Evolutionary conservation across 441 rosid genomes (phyloP).

Genomic region (Pelargonium cotyledonis): DNA sequence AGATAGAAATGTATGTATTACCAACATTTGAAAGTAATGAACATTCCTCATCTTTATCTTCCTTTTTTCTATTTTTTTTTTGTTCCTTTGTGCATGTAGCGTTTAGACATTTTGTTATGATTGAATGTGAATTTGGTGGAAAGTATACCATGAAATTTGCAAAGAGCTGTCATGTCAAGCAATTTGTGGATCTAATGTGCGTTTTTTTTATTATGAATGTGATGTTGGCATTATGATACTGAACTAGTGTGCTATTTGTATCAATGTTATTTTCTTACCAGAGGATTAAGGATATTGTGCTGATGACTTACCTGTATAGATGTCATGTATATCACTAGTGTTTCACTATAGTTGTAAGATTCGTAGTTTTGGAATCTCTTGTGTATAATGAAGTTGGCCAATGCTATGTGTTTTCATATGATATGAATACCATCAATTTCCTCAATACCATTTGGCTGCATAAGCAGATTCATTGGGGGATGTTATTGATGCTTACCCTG

Average conservation of each 20-base stretch:
- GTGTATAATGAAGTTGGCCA: not conserved
- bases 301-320: not conserved
- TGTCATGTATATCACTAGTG: not conserved
- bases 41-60: slow-evolving; percentile 17
- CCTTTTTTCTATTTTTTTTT: not conserved
- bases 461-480: slow-evolving; percentile 22
- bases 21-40: slow-evolving; percentile 22
- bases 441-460: slow-evolving; percentile 18
- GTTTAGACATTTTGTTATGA: not conserved
- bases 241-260: slow-evolving; percentile 5
- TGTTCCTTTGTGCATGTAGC: slow-evolving; percentile 6
- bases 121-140: not conserved
- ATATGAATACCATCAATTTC: slow-evolving; percentile 16
- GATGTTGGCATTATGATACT: slow-evolving; percentile 4
- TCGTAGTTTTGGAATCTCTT: slow-evolving; percentile 13
- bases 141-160: not conserved
- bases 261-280: not conserved
- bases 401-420: slow-evolving; percentile 12
- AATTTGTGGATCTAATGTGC: not conserved
- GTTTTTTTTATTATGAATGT: not conserved
- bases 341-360: not conserved
- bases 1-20: slow-evolving; percentile 30
- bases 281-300: not conserved
- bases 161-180: not conserved
- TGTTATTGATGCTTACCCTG: slow-evolving; percentile 38